phyloP scores from a whole-genome alignment of 169 alveolate species.

The Babesia caballi region DNA sequence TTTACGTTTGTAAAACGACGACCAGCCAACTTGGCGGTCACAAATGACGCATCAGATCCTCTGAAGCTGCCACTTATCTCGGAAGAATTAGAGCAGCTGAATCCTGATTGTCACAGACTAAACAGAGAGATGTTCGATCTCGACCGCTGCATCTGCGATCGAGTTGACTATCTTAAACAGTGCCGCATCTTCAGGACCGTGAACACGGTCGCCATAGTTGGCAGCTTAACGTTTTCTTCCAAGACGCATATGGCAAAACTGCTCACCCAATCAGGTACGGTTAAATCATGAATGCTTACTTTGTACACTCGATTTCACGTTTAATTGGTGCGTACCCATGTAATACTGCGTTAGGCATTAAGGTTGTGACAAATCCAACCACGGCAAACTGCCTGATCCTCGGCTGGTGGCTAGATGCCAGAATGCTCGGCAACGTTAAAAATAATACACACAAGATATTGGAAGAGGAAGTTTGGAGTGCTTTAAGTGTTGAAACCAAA shows the following conservation, averaged over 20 bases:
- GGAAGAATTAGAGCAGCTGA: neutral
- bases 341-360: neutral
- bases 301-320: too few species aligned
- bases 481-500: neutral
- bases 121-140: neutral
- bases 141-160: neutral
- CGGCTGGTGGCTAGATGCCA: constrained; percentile 8
- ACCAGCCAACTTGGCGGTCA: neutral
- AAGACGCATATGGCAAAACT: neutral
- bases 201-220: constrained; percentile 5
- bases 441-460: neutral
- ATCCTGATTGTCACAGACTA: neutral
- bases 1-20: neutral
- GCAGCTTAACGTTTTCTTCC: constrained; percentile 5
- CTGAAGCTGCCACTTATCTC: constrained; percentile 1
- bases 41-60: neutral
- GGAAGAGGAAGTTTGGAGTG: neutral
- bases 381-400: constrained; percentile 8
- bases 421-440: neutral
- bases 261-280: constrained; percentile 13
- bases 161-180: neutral
- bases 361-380: neutral
- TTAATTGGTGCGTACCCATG: too few species aligned
- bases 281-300: too few species aligned
- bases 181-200: neutral